Base-by-base conservation (phyloP, 164 flowering plant genomes). In the Piper longum region DNA sequence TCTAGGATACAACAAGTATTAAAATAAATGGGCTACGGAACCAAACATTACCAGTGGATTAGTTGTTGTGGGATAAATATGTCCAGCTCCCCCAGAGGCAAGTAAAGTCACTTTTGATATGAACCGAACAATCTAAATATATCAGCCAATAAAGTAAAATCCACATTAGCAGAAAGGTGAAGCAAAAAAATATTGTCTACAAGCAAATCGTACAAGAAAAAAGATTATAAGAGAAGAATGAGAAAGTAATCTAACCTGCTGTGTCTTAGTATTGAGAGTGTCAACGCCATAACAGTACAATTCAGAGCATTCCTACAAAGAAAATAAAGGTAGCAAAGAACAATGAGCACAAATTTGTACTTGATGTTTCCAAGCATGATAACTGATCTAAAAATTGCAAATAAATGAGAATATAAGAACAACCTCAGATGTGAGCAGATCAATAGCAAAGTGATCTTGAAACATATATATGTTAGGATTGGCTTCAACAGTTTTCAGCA, bases 81-180 rank as follows among this genome's bases (percentile, higher is more conserved):
- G 99, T 56, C 97, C 99, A 39, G 92, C 97, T 57, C 99, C 99
- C 64, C 99, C 97, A 2, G 99, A 93, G 54, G 97, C 97, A 63
- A 93, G 92, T 62, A 93, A 78, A 62, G 88, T 90, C 68, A 87
- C 97, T 78, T 85, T 90, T 54, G 99, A 85, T 68, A 93, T 74
- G 67, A 90, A 90, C 42, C 97, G 84, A 8, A 83, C 75, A 57
- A 93, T 95, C 98, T 89, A 69, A 69, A 26, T 40, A 45, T 13
- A 57, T 41, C 17, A 48, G 16, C 44, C 19, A 41, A 26, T 26
- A 17, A 6, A 17, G 26, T 16, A 17, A 17, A 26, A 26, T 9
- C 16, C 19, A 17, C 4, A 12, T 26, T 56, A 26, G 59, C 39
- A 56, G 59, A 14, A 56, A 56, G 52, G 0, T 9, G 14, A 48